phyloP scores from a whole-genome alignment of 495 filamentous ascomycete genomes.

The Penicillium bovifimosum region DNA sequence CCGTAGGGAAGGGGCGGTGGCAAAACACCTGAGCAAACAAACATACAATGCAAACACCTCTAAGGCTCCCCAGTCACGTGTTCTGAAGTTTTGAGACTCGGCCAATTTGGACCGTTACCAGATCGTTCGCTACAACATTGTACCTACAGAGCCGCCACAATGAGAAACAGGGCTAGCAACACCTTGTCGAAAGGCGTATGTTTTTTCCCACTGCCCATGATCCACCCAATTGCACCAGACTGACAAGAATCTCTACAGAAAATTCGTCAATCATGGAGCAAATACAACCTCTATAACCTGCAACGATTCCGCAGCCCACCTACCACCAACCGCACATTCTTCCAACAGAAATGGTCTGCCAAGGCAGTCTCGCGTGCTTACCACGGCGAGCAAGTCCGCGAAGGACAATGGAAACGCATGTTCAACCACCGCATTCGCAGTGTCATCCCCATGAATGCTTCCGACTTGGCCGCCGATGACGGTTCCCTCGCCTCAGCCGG shows the following conservation, averaged over 20 bases:
- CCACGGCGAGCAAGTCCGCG: constrained; percentile 89
- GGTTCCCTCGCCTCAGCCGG: constrained; percentile 77
- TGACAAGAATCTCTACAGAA: constrained; percentile 50
- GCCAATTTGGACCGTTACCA: constrained; percentile 7
- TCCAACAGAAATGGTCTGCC: constrained; percentile 95
- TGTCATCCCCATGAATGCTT: constrained; percentile 77
- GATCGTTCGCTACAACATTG: constrained; percentile 6
- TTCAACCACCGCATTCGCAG: constrained; percentile 71
- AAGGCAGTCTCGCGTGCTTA: constrained; percentile 80
- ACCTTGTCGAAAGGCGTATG: constrained; percentile 41
- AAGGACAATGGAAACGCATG: constrained; percentile 87
- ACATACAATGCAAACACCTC: not conserved
- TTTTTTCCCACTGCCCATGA: constrained; percentile 5
- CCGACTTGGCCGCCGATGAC: constrained; percentile 68
- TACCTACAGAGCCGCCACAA: constrained; percentile 24
- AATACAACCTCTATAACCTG: constrained; percentile 93
- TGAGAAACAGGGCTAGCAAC: constrained; percentile 47
- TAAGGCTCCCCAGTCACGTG: constrained; percentile 26
- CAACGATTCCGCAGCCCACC: constrained; percentile 39
- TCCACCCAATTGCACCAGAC: not conserved
- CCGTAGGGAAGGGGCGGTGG: not conserved
- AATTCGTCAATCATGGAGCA: constrained; percentile 95
- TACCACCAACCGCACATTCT: constrained; percentile 58
- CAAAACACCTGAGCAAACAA: not conserved
- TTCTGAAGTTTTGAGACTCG: constrained; percentile 35